phyloP scores from a whole-genome alignment of 176 grass and related monocot species.

The Aegilops sharonensis region DNA sequence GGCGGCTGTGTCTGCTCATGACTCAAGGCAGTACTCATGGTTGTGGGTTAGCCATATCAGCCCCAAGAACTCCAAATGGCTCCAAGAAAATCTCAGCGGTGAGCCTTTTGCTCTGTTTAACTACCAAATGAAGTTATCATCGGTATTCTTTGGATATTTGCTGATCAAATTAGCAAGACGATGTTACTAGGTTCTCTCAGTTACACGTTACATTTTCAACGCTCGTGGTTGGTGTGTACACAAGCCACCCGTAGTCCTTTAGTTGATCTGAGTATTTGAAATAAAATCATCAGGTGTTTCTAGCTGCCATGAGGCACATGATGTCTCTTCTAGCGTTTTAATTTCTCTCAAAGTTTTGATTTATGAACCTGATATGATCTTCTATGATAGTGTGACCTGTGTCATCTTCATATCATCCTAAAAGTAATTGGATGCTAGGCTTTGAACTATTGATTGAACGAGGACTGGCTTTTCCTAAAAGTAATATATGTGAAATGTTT shows the following conservation, averaged over 20 bases:
- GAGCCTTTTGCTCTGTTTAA: constrained; percentile 15
- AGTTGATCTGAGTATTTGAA: not conserved
- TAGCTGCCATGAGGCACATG: not conserved
- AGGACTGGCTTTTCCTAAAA: not conserved
- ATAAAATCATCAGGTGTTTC: not conserved
- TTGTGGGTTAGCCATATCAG: constrained; percentile 90
- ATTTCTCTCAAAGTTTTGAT: constrained; percentile 3
- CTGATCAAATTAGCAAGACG: not conserved
- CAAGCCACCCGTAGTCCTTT: not conserved
- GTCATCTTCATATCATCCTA: not conserved
- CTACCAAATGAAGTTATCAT: constrained; percentile 1
- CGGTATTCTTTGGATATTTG: not conserved
- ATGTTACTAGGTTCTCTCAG: not conserved
- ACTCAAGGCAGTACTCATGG: constrained; percentile 68
- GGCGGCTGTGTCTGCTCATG: constrained; percentile 41
- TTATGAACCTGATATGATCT: not conserved
- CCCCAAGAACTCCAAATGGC: constrained; percentile 96
- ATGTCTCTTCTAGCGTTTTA: not conserved
- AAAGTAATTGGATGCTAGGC: not conserved
- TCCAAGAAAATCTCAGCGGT: constrained; percentile 85
- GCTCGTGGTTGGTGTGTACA: constrained; percentile 8
- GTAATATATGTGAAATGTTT: not conserved
- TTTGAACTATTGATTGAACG: not conserved
- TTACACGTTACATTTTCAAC: not conserved
- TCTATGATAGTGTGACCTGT: not conserved